These are phyloP conservation scores for Selaginella moellendorffii DNA, from an alignment of 75 land plant genomes.

Conservation along the genomic window DNA sequence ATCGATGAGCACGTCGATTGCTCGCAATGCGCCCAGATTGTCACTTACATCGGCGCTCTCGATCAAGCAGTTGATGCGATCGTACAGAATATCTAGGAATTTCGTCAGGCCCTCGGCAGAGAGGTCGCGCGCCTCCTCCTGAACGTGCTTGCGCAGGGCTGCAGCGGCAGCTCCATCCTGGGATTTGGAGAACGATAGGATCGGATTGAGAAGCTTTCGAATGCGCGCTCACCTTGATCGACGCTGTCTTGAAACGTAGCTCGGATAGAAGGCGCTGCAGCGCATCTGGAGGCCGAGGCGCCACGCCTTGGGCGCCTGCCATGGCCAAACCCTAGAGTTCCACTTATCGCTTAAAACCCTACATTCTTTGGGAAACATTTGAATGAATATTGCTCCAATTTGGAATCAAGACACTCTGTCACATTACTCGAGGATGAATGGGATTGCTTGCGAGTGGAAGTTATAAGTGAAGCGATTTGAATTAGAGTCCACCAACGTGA, in stretches of 20 bases:
- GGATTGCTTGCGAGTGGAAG: too few relatives aligned
- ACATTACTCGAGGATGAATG: too few relatives aligned
- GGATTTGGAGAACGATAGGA: slow-evolving; percentile 7
- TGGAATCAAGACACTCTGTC: too few relatives aligned
- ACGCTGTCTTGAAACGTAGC: slow-evolving; percentile 34
- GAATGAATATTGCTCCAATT: too few relatives aligned
- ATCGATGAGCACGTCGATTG: slow-evolving; percentile 76
- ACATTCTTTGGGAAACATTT: too few relatives aligned
- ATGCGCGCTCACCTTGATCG: slow-evolving; percentile 44
- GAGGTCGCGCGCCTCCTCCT: slow-evolving; percentile 82
- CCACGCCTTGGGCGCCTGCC: too few relatives aligned
- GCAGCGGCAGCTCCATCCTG: slow-evolving; percentile 26
- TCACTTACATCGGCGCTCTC: slow-evolving; percentile 63
- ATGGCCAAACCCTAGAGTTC: too few relatives aligned
- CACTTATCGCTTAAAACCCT: too few relatives aligned
- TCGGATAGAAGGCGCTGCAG: slow-evolving; percentile 53
- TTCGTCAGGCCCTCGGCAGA: slow-evolving; percentile 79
- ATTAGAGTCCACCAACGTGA: too few relatives aligned
- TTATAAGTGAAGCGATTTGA: too few relatives aligned
- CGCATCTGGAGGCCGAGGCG: too few relatives aligned
- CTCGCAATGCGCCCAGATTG: slow-evolving; percentile 71
- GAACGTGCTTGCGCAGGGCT: slow-evolving; percentile 49
- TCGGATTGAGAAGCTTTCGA: too few relatives aligned
- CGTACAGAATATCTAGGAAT: slow-evolving; percentile 74
- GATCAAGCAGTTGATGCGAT: slow-evolving; percentile 46